Conservation (phyloP, 192 early-diverging fungal genomes). For the Cladochytrium replicatum region DNA sequence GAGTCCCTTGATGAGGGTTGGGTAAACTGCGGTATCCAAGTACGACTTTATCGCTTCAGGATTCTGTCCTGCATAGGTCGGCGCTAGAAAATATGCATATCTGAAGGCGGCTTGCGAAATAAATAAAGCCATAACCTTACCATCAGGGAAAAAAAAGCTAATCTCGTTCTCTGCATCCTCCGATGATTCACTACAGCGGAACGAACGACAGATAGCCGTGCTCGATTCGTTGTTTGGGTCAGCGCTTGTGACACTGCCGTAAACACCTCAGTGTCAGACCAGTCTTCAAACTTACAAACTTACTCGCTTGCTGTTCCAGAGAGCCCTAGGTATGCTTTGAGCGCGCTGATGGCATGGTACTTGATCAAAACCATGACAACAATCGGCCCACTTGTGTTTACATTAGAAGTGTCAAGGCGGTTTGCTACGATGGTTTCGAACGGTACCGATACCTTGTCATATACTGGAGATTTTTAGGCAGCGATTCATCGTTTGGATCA, state of each 20-base stretch:
- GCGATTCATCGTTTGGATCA: constrained; percentile 11
- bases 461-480: constrained; percentile 20
- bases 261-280: not conserved
- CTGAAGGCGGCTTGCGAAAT: not conserved
- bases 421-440: not conserved
- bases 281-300: constrained; percentile 6
- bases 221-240: not conserved
- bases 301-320: constrained; percentile 16
- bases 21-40: constrained; percentile 36
- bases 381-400: constrained; percentile 14
- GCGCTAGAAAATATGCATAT: not conserved
- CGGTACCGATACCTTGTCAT: constrained; percentile 11
- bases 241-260: not conserved
- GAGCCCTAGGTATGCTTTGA: constrained; percentile 16
- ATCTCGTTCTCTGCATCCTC: constrained; percentile 19
- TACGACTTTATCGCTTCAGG: constrained; percentile 22
- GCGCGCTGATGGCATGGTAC: constrained; percentile 19
- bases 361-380: constrained; percentile 26
- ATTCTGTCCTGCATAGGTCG: constrained; percentile 13
- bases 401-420: not conserved
- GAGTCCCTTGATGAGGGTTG: constrained; percentile 35
- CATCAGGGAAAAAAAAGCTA: constrained; percentile 39
- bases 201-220: constrained; percentile 21
- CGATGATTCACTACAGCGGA: constrained; percentile 18
- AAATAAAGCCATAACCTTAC: constrained; percentile 10